phyloP scores from a whole-genome alignment of 2,329 filamentous ascomycete genomes.

The Dissoconium aciculare region DNA sequence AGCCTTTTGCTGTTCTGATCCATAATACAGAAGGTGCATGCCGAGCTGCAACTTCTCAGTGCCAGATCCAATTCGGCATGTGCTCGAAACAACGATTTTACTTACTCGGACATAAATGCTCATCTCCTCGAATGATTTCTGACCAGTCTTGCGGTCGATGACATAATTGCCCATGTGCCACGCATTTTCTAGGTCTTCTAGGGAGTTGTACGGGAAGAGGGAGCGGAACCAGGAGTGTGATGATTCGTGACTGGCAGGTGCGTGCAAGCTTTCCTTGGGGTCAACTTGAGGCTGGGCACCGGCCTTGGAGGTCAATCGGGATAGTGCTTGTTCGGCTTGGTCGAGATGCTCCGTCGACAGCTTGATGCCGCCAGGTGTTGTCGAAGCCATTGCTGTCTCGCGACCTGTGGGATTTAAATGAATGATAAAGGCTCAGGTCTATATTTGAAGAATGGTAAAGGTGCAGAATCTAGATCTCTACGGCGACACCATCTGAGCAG shows the following conservation, averaged over 20 bases:
- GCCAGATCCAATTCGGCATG: neutral
- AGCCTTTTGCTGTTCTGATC: slow-evolving; percentile 25
- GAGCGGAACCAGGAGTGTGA: slow-evolving; percentile 13
- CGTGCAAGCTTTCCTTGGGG: slow-evolving; percentile 17
- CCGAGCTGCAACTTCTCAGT: slow-evolving; percentile 16
- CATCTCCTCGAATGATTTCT: slow-evolving; percentile 30
- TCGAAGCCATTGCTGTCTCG: too few relatives aligned
- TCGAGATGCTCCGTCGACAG: slow-evolving; percentile 14
- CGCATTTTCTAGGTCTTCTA: slow-evolving; percentile 23
- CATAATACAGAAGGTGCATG: slow-evolving; percentile 33
- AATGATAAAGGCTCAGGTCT: too few relatives aligned
- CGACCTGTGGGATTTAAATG: too few relatives aligned
- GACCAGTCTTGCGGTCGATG: slow-evolving; percentile 27
- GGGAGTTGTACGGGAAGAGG: slow-evolving; percentile 15
- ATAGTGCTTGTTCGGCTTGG: slow-evolving; percentile 13
- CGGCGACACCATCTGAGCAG: too few relatives aligned
- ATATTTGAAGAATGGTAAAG: too few relatives aligned
- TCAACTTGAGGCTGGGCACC: slow-evolving; percentile 10
- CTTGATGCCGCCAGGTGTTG: slow-evolving; percentile 1
- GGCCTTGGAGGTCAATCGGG: slow-evolving; percentile 15
- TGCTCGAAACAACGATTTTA: neutral
- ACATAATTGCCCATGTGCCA: slow-evolving; percentile 33
- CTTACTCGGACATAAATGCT: slow-evolving; percentile 26
- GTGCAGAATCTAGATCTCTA: too few relatives aligned
- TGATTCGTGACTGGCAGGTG: slow-evolving; percentile 12